These are phyloP conservation scores for Peniophora sp. DNA, from an alignment of 1,284 basidiomycete species.

Conservation along the genomic window DNA sequence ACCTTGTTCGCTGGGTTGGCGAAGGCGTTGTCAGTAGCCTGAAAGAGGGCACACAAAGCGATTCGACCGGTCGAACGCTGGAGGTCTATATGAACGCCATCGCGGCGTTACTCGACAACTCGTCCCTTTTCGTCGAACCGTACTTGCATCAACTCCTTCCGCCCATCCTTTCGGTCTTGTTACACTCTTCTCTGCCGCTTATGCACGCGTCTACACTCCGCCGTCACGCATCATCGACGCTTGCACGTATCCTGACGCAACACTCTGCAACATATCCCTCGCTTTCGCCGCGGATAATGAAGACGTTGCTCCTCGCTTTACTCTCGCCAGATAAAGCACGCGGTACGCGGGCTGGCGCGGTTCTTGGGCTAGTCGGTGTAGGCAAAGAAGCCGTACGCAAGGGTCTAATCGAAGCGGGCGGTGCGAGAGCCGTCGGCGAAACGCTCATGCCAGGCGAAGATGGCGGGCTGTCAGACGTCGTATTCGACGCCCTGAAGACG, in stretches of 20 bases:
- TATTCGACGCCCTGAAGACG: constrained; percentile 55
- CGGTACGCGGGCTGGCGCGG: constrained; percentile 79
- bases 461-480: constrained; percentile 41
- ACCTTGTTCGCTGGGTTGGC: constrained; percentile 91
- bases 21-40: constrained; percentile 76
- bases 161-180: constrained; percentile 82
- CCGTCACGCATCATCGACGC: constrained; percentile 71
- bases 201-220: constrained; percentile 57
- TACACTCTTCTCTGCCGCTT: constrained; percentile 75
- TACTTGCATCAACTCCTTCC: constrained; percentile 96
- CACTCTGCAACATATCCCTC: constrained; percentile 83
- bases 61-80: constrained; percentile 59
- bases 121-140: constrained; percentile 90
- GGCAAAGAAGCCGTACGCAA: constrained; percentile 79
- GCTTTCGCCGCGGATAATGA: constrained; percentile 83
- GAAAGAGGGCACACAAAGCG: constrained; percentile 49
- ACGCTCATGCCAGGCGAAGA: constrained; percentile 43
- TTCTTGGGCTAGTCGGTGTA: constrained; percentile 76
- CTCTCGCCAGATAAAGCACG: constrained; percentile 62
- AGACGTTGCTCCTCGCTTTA: constrained; percentile 85
- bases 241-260: constrained; percentile 71
- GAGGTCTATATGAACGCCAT: constrained; percentile 80
- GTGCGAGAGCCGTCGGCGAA: constrained; percentile 61
- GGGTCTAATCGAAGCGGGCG: constrained; percentile 70
- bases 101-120: constrained; percentile 77